Conservation (phyloP, 345 rosid species). For the Eucalyptus erythrocorys region DNA sequence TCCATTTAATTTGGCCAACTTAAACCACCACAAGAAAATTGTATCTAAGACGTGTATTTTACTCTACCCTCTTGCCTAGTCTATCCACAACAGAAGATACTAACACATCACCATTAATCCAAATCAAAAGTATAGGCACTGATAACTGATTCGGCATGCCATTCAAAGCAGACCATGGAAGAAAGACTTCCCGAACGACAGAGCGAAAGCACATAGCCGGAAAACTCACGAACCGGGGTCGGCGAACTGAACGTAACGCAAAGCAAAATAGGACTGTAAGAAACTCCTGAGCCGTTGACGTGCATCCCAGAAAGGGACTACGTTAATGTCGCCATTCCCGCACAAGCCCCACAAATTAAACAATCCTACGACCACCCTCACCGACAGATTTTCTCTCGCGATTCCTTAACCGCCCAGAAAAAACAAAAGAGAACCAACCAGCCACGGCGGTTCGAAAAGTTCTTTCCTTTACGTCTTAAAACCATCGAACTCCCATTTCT, state of each 20-base stretch:
- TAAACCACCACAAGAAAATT: background rate
- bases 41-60: background rate
- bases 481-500: background rate
- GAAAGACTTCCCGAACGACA: background rate
- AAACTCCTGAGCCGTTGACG: background rate
- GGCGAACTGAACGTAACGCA: background rate
- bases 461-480: background rate
- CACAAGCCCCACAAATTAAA: background rate
- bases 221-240: background rate
- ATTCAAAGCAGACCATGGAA: background rate
- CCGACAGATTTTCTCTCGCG: background rate
- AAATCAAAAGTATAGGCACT: background rate
- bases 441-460: background rate
- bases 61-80: background rate
- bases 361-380: background rate
- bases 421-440: background rate
- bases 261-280: background rate
- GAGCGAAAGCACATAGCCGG: background rate
- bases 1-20: background rate
- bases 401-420: background rate
- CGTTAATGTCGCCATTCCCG: background rate
- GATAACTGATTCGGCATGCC: background rate
- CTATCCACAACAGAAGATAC: background rate
- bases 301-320: background rate
- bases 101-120: background rate